These are phyloP conservation scores for Pythium scleroteichum DNA, from an alignment of 352 stramenopile species.

Conservation along the genomic window DNA sequence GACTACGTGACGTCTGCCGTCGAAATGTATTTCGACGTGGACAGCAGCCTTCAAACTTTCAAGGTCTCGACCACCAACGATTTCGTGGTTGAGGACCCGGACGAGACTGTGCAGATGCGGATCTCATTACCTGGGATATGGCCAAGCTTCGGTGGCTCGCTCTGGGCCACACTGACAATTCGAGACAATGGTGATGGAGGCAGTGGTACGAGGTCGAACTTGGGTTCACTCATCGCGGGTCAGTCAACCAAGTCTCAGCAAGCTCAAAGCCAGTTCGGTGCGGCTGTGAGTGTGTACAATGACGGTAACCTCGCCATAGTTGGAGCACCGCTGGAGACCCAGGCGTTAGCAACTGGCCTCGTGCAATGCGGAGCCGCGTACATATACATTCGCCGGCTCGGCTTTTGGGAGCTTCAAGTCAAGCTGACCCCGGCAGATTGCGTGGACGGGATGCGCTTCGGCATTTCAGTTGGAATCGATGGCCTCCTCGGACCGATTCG, in stretches of 20 bases:
- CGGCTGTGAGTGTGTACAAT: constrained; percentile 61
- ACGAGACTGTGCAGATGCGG: constrained; percentile 90
- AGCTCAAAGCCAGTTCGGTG: constrained; percentile 45
- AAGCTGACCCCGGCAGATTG: constrained; percentile 57
- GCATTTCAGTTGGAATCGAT: constrained; percentile 69
- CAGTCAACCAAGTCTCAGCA: constrained; percentile 29
- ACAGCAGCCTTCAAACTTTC: constrained; percentile 57
- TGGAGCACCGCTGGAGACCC: constrained; percentile 54
- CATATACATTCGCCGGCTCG: constrained; percentile 62
- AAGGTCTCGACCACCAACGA: constrained; percentile 89
- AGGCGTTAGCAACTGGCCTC: constrained; percentile 11
- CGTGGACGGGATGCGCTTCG: constrained; percentile 51
- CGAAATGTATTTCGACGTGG: constrained; percentile 64
- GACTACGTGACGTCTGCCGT: constrained; percentile 85
- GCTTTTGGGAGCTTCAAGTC: constrained; percentile 67
- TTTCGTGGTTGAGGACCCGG: constrained; percentile 87
- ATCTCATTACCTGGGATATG: constrained; percentile 93
- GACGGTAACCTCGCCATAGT: constrained; percentile 69
- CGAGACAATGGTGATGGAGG: constrained; percentile 91
- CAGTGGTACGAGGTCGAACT: constrained; percentile 66
- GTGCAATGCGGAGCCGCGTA: constrained; percentile 65
- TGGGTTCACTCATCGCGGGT: constrained; percentile 54
- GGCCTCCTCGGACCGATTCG: constrained; percentile 55
- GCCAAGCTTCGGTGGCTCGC: constrained; percentile 81
- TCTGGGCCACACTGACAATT: constrained; percentile 90